These are phyloP conservation scores for Pseudonectria foliicola DNA, from an alignment of 2,329 filamentous ascomycete genomes.

Conservation along the genomic window DNA sequence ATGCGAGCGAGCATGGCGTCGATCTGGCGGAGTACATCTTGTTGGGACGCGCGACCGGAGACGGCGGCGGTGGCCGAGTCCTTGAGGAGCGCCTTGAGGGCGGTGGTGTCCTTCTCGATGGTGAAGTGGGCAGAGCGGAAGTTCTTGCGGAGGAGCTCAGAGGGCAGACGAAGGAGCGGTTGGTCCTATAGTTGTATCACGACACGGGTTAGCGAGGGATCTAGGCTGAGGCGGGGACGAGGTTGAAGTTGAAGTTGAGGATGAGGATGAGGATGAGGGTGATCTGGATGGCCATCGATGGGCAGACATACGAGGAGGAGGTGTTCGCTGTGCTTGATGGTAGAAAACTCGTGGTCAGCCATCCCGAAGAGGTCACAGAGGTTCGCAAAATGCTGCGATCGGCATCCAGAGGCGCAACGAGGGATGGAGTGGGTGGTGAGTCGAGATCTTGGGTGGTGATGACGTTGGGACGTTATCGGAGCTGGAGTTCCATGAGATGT, in stretches of 20 bases:
- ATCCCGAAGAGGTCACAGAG: constrained; percentile 30
- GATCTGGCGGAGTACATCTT: constrained; percentile 70
- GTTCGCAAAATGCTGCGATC: no score
- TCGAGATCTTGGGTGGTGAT: no score
- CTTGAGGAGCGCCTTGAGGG: constrained; percentile 53
- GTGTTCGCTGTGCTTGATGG: constrained; percentile 68
- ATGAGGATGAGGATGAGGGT: constrained; percentile 5
- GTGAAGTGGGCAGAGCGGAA: constrained; percentile 78
- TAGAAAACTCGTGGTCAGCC: constrained; percentile 55
- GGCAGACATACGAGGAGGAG: constrained; percentile 56
- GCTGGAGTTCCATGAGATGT: no score
- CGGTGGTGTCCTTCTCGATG: constrained; percentile 63
- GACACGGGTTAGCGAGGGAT: no score
- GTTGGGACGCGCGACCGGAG: constrained; percentile 52
- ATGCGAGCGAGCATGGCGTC: constrained; percentile 81
- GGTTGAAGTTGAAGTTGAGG: not conserved
- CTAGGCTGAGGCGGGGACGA: no score
- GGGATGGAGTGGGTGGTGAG: no score
- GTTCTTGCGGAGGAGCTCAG: constrained; percentile 89
- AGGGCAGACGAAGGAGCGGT: constrained; percentile 83
- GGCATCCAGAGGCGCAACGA: no score
- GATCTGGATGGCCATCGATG: no score
- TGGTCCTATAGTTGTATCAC: constrained; percentile 61
- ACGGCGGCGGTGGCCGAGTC: constrained; percentile 61
- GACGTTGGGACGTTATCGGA: no score